Conservation (phyloP, 2,329 filamentous ascomycete species). For the Didymella lethalis region DNA sequence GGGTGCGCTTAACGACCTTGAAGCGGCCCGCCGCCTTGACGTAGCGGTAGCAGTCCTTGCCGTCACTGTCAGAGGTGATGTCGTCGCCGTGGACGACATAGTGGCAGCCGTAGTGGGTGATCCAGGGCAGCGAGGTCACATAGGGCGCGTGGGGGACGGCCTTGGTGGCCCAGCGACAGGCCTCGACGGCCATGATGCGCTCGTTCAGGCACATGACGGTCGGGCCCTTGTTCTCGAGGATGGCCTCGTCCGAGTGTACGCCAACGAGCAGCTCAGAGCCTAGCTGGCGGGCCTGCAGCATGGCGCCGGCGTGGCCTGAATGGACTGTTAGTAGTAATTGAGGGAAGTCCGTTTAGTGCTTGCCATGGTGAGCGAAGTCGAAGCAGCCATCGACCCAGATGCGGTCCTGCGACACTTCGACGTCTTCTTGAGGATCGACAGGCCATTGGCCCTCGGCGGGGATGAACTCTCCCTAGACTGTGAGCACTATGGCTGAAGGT, state of each 20-base stretch:
- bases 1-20: conserved; percentile 95
- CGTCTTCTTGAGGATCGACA: conserved; percentile 69
- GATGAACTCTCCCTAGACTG: conserved; percentile 51
- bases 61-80: conserved; percentile 91
- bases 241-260: conserved; percentile 94
- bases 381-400: conserved; percentile 99
- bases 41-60: conserved; percentile 96
- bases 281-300: conserved; percentile 92
- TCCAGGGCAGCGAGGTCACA: conserved; percentile 92
- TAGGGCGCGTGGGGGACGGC: conserved; percentile 89
- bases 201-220: conserved; percentile 96
- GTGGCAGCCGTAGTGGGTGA: conserved; percentile 91
- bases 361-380: conserved; percentile 97
- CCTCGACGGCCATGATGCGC: conserved; percentile 87
- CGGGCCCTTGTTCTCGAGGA: conserved; percentile 95
- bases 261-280: conserved; percentile 89
- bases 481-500: background rate
- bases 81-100: conserved; percentile 98
- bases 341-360: background rate
- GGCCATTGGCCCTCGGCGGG: conserved; percentile 67
- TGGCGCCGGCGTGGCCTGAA: conserved; percentile 90
- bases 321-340: background rate
- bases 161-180: conserved; percentile 91
- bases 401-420: conserved; percentile 69
- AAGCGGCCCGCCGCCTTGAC: conserved; percentile 94